phyloP scores from a whole-genome alignment of 805 yeast genomes.

The Allodekkera sacchari region DNA sequence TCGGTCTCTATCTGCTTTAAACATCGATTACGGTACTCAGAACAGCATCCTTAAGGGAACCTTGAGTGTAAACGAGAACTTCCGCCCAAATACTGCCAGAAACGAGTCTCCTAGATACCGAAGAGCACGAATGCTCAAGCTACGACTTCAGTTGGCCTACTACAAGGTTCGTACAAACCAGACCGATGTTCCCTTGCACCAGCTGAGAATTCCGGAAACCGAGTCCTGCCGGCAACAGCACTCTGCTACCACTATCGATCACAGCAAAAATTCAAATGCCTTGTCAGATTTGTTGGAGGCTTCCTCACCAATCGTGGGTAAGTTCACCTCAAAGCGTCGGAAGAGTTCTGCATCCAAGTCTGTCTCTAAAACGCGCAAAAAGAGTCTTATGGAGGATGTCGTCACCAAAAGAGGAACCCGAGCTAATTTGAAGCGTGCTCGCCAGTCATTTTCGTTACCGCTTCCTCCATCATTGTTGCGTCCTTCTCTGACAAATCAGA shows the following conservation, averaged over 20 bases:
- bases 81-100: no score
- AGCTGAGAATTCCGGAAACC: constrained; percentile 18
- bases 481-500: constrained; percentile 2
- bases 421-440: constrained; percentile 21
- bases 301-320: constrained; percentile 19
- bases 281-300: constrained; percentile 28
- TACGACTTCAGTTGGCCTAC: constrained; percentile 43
- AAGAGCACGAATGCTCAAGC: constrained; percentile 34
- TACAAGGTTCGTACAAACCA: constrained; percentile 45
- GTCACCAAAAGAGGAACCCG: constrained; percentile 20
- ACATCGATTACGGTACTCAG: no score
- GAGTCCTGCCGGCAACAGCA: background rate
- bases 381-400: constrained; percentile 17
- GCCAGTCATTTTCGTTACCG: no score
- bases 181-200: constrained; percentile 24
- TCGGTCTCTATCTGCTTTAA: no score
- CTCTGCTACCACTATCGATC: background rate
- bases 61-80: no score
- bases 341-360: constrained; percentile 2
- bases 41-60: no score
- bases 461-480: constrained; percentile 5
- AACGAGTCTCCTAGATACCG: constrained; percentile 22
- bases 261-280: constrained; percentile 16
- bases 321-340: constrained; percentile 3
- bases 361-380: constrained; percentile 2